Base-by-base conservation (phyloP, 768 basidiomycete species). In the Boletus rex-veris region DNA sequence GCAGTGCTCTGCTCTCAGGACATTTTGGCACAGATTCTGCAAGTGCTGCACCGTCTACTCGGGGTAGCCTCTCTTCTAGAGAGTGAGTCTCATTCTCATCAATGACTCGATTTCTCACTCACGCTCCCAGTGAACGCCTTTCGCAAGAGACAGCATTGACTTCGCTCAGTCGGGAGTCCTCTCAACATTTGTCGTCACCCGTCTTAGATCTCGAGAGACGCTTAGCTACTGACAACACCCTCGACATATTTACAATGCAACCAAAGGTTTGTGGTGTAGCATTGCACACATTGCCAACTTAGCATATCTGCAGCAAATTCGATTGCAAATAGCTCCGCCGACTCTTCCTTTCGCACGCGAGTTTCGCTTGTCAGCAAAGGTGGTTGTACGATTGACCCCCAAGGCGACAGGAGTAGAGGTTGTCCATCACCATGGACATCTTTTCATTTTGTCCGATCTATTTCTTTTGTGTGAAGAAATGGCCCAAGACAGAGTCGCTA, bases 231-330 rank as follows among this genome's bases (percentile, higher is more conserved):
- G 81, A 87, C 30, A 77, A 81, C 18, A 91, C 91, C 8, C 73
- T 98, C 28, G 97, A 99, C 69, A 85, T 99, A 42, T 99, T 99
- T 69, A 91, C 92, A 2, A 96, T 99, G 93, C 80, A 82, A 58
- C 88, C 88, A 1, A 94, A 92, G 82, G 96, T 92, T 58, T 57
- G 58, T 59, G 45, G 24, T 14, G 9, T 42, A 52, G 5, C 14
- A 41, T 54, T 41, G 18, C 45, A 50, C n/a, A 21, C 5, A n/a
- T 36, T 48, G 31, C 19, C 26, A 37, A 41, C 49, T 55, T 39
- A 59, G n/a, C 26, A 36, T 60, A 30, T 52, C 39, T 43, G 44
- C 53, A 97, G 95, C 81, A 83, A 72, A 92, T 96, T 53, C 88
- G 87, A 57, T 77, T 98, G 45, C 96, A 98, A 75, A 94, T 99